Base-by-base conservation (phyloP, 805 yeast genomes). In the Candida parachauliodes region DNA sequence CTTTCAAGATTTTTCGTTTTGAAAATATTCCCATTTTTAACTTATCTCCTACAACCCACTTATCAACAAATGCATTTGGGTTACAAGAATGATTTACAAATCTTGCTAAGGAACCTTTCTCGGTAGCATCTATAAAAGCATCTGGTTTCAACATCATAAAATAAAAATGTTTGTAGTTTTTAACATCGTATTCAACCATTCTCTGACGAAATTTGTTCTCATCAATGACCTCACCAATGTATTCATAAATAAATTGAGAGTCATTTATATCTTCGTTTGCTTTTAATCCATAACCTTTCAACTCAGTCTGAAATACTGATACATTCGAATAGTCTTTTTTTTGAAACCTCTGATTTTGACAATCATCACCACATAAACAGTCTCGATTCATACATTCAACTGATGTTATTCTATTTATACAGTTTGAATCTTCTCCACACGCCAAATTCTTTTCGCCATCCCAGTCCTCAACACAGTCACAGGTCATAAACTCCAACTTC, bases 121-220 rank as follows among this genome's bases (percentile, higher is more conserved):
- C 73, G 1, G 98, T 91, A 33, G 98, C 98, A 60, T 91, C 98
- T 41, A 91, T 87, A 55, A 88, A 93, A 55, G 91, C 91, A 42
- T 88, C 88, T 57, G 81, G 85, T 50, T 88, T 93, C 42, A 89
- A 72, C 96, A 87, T 87, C 97, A 89, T 89, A 60, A 89, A 89
- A 62, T 89, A 89, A 51, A 89, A 89, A 60, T 89, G 97, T 57
- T 77, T 78, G 44, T 81, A 69, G 4, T 81, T 77, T 50, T 73
- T 73, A 25, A 68, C 62, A 51, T 84, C 94, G 58, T 91, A 91
- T 30, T 74, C 74, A 28, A 77, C 66, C 83, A 83, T 84, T 43
- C 96, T 73, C 34, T 68, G 68, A 35, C 87, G 70, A 58, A 89
- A 93, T n/a, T 77, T 65, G 14, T 65, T 62, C 52, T 88, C 94